phyloP scores from a whole-genome alignment of 2,329 filamentous ascomycete species.

The Claviceps sp. region DNA sequence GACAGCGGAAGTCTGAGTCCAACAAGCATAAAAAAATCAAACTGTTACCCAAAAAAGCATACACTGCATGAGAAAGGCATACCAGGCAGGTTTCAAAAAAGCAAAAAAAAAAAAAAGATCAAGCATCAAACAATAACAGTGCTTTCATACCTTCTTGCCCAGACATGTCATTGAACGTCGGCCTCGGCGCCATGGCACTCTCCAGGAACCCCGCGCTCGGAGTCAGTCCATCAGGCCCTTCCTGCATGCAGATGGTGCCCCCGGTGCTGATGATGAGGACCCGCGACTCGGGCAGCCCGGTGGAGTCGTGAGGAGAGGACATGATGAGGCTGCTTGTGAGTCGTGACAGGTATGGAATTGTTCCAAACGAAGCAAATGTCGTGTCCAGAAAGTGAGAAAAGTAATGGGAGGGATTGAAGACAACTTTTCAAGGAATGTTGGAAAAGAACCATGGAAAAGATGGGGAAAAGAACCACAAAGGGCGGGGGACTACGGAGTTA shows the following conservation, averaged over 20 bases:
- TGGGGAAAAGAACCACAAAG: too few relatives aligned
- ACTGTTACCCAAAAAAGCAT: too few relatives aligned
- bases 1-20: neutral
- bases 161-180: constrained; percentile 66
- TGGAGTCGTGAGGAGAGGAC: neutral
- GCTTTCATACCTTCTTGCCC: constrained; percentile 6
- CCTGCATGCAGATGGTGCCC: constrained; percentile 83
- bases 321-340: too few relatives aligned
- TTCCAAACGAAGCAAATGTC: too few relatives aligned
- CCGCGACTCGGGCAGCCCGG: constrained; percentile 53
- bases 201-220: constrained; percentile 72
- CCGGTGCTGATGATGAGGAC: constrained; percentile 87
- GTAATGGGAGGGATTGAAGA: too few relatives aligned
- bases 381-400: too few relatives aligned
- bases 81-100: neutral
- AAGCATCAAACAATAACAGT: too few relatives aligned
- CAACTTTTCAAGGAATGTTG: too few relatives aligned
- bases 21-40: too few relatives aligned
- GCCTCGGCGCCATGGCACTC: constrained; percentile 66
- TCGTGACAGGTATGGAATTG: too few relatives aligned
- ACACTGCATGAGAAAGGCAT: neutral
- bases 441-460: too few relatives aligned
- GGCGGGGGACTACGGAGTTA: too few relatives aligned
- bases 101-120: neutral
- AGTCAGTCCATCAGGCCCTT: constrained; percentile 64